Evolutionary conservation across 768 basidiomycete species (phyloP).

Genomic region (Pulveroboletus sp.): DNA sequence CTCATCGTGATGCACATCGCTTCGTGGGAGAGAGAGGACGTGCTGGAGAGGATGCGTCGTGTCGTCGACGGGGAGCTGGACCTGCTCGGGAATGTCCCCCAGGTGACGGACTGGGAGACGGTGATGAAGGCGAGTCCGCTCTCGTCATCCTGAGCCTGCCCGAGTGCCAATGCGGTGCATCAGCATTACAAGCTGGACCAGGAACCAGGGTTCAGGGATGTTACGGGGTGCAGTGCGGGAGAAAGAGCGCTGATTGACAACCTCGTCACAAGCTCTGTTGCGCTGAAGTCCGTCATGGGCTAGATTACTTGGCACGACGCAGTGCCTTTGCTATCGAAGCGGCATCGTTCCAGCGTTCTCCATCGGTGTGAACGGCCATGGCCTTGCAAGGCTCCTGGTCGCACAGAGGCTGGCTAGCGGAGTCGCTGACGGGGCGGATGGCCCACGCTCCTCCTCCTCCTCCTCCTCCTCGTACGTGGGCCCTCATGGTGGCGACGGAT

Average conservation of each 20-base stretch:
- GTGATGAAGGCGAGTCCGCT: constrained; percentile 62
- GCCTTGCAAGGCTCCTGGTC: too few relatives aligned
- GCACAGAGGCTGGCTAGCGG: too few relatives aligned
- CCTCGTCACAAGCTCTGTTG: constrained; percentile 73
- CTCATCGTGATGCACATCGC: constrained; percentile 72
- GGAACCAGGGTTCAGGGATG: constrained; percentile 40
- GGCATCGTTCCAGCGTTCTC: too few relatives aligned
- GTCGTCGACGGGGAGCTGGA: constrained; percentile 57
- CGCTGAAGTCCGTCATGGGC: constrained; percentile 65
- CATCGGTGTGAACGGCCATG: too few relatives aligned
- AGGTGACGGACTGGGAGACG: constrained; percentile 63
- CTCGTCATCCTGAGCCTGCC: too few relatives aligned
- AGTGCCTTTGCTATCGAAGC: too few relatives aligned
- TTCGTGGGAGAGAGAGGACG: constrained; percentile 35
- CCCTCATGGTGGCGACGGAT: too few relatives aligned
- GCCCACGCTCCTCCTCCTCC: too few relatives aligned
- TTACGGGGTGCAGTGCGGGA: constrained; percentile 28
- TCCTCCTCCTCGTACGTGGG: too few relatives aligned
- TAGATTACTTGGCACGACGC: background rate
- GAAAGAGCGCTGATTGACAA: constrained; percentile 50
- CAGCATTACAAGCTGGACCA: constrained; percentile 69
- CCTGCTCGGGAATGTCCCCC: constrained; percentile 39
- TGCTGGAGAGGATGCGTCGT: constrained; percentile 49
- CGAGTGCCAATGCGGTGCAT: background rate
- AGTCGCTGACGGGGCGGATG: too few relatives aligned